Base-by-base conservation (phyloP, 768 basidiomycete genomes). In the Tremella yokohamensis region DNA sequence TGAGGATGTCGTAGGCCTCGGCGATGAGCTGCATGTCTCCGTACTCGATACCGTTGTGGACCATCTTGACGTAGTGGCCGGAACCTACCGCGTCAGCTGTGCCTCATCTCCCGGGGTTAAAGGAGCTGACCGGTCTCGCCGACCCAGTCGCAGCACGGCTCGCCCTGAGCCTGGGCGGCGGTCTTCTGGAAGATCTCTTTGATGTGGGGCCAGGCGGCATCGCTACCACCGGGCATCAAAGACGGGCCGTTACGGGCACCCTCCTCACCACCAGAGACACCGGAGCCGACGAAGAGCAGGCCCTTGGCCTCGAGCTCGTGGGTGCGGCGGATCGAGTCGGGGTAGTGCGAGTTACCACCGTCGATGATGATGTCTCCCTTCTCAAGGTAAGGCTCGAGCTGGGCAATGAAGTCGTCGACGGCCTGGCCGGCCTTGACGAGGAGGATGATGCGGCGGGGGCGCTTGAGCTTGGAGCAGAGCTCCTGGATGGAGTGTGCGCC, bases 31-130 rank as follows among this genome's bases (percentile, higher is more conserved):
- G 94, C 96, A 99, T 99, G 80, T 99, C 96, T 70, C 79, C 93
- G 76, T 97, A 97, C 79, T 99, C 96, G 78, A 99, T 99, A 81
- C 94, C 94, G 93, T 80, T 80, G 77, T 99, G 94, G 62, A 99
- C 94, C 94, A 99, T 98, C 83, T 99, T 99, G 79, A 99, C 94
- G 79, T 98, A 99, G 82, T 98, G 94, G 26, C 91, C 93, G 49
- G 75, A 70, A 63, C 73, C 56, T 62, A 37, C 3, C 18, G 8
- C 22, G 34, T 52, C n/a, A 58, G 37, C 39, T 47, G 16, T 29
- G 13, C 29, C 3, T 29, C 6, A 2, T 34, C 47, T 1, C 12
- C 13, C 18, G 12, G 25, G 11, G 38, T 11, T 2, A 24, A 54
- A 8, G 12, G 25, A 25, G 38, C 62, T 89, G 82, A 59, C 92